Evolutionary conservation across 2,329 filamentous ascomycete species (phyloP), one percentile per base, ranked within the genome.

Genomic region (Fusarium austroafricanum): DNA sequence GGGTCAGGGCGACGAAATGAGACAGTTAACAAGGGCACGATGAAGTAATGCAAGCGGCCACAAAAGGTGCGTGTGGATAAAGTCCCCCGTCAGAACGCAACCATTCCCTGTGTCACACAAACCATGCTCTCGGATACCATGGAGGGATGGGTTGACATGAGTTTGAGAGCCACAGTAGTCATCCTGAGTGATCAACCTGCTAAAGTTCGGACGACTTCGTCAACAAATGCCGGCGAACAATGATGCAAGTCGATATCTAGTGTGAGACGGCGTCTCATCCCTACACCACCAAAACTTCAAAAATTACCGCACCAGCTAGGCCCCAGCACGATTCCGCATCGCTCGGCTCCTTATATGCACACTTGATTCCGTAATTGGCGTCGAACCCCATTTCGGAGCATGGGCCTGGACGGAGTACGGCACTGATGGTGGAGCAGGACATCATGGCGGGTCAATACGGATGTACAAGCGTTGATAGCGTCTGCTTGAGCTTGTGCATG

Each of bases 271-370:
- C 33, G 45, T 45, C 31, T 38, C 33, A 49, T 35, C 35, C 23
- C 40, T 42, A 52, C 65, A 42, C 42, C 46, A 60, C 35, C 31
- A 40, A 35, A 49, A 31, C 46, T 39, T 44, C 62, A 21, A 40
- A 71, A 73, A 71, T 73, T 73, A 55, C 68, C 70, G 68, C 71
- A 73, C 55, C 37, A 21, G 42, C 46, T 62, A 45, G 29, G 47
- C 23, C 53, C 44, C 59, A 43, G 57, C 51, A 42, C 31, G 44
- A 37, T 64, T 29, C 61, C 42, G 21, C 66, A 40, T 53, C 49
- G 4, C 26, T 47, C 37, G 47, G 51, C 47, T 52, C 18, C 52
- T 39, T n/a, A 42, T 31, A 23, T 42, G 33, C 56, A 44, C 43
- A 40, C 18, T 66, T 29, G 64, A 50, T 53, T 61, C 65, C 65